Conservation (phyloP, 106 monocot genomes). For the Vanilla planifolia region DNA sequence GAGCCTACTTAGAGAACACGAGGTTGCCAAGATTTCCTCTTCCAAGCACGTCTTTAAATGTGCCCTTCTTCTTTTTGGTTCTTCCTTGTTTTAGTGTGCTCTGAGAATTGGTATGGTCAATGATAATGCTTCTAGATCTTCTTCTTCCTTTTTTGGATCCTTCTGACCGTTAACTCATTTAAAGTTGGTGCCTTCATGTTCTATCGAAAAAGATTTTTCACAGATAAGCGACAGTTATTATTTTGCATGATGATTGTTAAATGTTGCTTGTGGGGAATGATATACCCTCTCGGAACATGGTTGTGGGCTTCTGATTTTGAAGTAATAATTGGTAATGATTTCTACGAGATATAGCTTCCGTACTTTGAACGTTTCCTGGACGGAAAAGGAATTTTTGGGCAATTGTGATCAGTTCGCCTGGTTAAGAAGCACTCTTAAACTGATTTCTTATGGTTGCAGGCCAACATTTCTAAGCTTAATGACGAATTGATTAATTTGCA, state of each 20-base stretch:
- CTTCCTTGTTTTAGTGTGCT: neutral
- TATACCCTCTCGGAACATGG: no score
- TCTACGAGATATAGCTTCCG: no score
- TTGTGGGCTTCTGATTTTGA: no score
- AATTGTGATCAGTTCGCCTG: neutral
- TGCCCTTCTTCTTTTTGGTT: neutral
- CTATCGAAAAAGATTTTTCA: no score
- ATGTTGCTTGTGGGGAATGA: no score
- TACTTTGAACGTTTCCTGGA: no score
- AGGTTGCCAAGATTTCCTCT: conserved; percentile 19
- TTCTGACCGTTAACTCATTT: neutral
- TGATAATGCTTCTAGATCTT: neutral
- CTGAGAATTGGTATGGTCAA: neutral
- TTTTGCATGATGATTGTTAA: no score
- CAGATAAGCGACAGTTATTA: no score
- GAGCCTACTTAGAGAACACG: conserved; percentile 55
- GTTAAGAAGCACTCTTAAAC: neutral
- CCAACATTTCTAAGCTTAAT: conserved; percentile 42
- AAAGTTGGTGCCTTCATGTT: neutral
- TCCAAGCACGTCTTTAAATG: neutral
- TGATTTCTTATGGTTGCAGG: conserved; percentile 25
- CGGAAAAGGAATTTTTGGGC: neutral
- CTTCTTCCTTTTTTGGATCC: neutral
- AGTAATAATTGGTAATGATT: no score
- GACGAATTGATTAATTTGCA: conserved; percentile 25